Evolutionary conservation across 371 early-diverging fungal genomes (phyloP).

Genomic region (Basidiobolus heterosporus): DNA sequence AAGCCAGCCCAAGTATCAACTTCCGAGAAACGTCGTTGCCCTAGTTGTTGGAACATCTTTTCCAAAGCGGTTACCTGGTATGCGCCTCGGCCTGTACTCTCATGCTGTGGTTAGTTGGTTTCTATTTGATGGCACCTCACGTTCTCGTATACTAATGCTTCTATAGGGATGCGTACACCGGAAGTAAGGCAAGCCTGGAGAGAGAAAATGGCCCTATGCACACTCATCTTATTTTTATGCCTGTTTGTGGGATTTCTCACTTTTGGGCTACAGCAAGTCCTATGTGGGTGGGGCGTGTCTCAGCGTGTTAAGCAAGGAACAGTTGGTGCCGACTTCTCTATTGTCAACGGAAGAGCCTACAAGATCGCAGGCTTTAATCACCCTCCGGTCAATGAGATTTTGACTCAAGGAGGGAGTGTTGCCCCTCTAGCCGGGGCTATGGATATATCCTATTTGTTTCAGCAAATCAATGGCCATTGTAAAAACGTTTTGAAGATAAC

Average conservation of each 20-base stretch:
- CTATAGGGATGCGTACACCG: slow-evolving; percentile 13
- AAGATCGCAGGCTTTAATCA: slow-evolving; percentile 8
- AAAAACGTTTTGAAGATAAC: slow-evolving; percentile 20
- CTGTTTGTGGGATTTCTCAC: slow-evolving; percentile 57
- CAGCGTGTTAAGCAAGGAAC: slow-evolving; percentile 4
- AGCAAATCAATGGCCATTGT: slow-evolving; percentile 44
- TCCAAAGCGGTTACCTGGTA: slow-evolving; percentile 2
- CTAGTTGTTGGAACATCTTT: slow-evolving; percentile 1
- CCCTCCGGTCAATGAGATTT: slow-evolving; percentile 16
- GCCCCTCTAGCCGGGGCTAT: slow-evolving; percentile 32
- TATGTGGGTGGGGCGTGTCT: slow-evolving; percentile 16
- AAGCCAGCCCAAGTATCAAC: no score
- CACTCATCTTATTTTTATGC: slow-evolving; percentile 49
- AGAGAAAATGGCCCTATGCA: slow-evolving; percentile 65
- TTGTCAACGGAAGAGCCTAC: not conserved
- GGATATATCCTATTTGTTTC: slow-evolving; percentile 64
- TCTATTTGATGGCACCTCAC: no score
- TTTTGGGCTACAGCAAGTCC: slow-evolving; percentile 42
- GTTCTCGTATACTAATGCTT: no score
- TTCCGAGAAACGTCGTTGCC: not conserved
- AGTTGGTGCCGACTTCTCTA: not conserved
- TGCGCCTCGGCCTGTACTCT: slow-evolving; percentile 1
- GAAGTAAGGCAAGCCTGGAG: slow-evolving; percentile 63
- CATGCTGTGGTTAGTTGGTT: not conserved
- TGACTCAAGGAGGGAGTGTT: slow-evolving; percentile 1